Percentiles rank a stretch among this genome's conserved stretches.
Conservation (phyloP, 345 rosid genomes). For the Eucalyptus sp. region DNA sequence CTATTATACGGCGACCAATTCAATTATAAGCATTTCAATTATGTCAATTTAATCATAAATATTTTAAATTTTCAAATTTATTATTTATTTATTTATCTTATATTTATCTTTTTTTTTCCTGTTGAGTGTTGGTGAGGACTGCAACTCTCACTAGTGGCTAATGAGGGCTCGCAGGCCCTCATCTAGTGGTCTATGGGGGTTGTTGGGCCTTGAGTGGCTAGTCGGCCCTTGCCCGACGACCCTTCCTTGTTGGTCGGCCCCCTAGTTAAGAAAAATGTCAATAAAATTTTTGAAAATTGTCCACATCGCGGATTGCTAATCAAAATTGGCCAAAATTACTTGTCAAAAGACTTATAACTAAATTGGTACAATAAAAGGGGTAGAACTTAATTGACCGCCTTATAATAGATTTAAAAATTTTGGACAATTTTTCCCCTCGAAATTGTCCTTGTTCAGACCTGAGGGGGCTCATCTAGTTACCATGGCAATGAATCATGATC, state of each 20-base stretch:
- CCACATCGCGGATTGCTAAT: background rate
- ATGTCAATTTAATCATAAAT: background rate
- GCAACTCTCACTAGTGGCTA: background rate
- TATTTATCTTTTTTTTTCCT: too few species aligned
- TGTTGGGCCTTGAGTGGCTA: background rate
- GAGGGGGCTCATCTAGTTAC: background rate
- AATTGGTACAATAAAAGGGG: background rate
- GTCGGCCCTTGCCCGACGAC: background rate
- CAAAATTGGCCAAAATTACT: background rate
- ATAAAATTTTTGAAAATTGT: background rate
- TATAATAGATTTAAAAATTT: background rate
- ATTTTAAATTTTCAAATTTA: background rate
- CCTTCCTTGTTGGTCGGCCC: too few species aligned
- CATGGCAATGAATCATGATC: background rate
- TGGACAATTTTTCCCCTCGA: background rate
- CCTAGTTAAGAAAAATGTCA: too few species aligned
- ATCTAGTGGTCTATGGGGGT: background rate
- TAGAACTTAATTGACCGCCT: rapidly evolving
- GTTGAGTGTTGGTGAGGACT: background rate
- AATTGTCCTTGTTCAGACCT: background rate
- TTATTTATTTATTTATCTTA: too few species aligned
- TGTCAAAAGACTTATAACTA: background rate
- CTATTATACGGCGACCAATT: background rate
- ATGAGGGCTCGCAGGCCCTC: background rate
- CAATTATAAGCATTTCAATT: background rate